These are phyloP conservation scores for Fagopyrum esculentum DNA, from an alignment of 148 eudicot genomes.

Conservation along the genomic window DNA sequence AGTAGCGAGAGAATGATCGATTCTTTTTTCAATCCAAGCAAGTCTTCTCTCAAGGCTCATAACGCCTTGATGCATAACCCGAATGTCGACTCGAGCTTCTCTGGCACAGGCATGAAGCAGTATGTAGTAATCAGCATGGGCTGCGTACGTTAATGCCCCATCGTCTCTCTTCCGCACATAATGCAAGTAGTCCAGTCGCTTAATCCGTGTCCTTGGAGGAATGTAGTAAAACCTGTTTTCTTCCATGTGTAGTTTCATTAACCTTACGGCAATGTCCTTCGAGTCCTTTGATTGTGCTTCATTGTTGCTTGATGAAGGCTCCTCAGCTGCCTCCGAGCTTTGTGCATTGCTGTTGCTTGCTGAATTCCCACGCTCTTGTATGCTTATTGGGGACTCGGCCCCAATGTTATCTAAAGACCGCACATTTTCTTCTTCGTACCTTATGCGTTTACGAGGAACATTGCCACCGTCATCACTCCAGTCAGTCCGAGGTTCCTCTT, in stretches of 20 bases:
- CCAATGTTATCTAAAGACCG: background rate
- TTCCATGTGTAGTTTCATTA: constrained; percentile 64
- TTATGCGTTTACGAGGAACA: constrained; percentile 14
- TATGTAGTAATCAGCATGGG: constrained; percentile 81
- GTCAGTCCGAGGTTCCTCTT: constrained; percentile 26
- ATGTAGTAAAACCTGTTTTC: constrained; percentile 61
- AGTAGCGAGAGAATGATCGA: constrained; percentile 14
- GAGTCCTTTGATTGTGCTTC: constrained; percentile 2
- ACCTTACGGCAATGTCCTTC: constrained; percentile 34
- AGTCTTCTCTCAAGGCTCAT: constrained; percentile 62
- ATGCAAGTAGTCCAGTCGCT: constrained; percentile 45
- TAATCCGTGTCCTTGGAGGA: constrained; percentile 62
- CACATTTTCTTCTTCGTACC: constrained; percentile 11
- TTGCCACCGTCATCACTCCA: background rate
- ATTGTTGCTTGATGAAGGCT: background rate
- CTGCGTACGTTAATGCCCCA: constrained; percentile 46
- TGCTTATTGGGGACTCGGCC: constrained; percentile 1
- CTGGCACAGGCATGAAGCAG: constrained; percentile 72
- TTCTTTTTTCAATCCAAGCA: constrained; percentile 61
- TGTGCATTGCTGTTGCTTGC: background rate
- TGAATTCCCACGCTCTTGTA: constrained; percentile 11
- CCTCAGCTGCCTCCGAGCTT: background rate
- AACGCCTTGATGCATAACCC: constrained; percentile 65
- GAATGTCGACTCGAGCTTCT: constrained; percentile 56
- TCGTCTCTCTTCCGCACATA: constrained; percentile 51